These are phyloP conservation scores for Pleurotus tuoliensis DNA, from an alignment of 768 basidiomycete genomes.

Conservation along the genomic window DNA sequence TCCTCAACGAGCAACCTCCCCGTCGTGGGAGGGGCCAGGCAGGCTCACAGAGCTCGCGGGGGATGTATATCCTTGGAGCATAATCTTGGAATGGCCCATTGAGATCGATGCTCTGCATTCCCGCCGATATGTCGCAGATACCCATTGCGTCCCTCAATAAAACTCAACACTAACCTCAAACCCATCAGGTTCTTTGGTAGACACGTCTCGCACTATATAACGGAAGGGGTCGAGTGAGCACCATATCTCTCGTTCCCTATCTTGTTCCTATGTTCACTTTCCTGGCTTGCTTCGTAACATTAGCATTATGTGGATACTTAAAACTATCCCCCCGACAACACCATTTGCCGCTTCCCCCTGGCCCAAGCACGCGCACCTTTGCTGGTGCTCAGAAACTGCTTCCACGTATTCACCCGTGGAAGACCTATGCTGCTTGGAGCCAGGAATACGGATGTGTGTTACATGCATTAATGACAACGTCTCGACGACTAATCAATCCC, in stretches of 20 bases:
- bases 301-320: not conserved
- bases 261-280: not conserved
- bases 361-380: conserved; percentile 19
- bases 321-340: not conserved
- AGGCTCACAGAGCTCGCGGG: not conserved
- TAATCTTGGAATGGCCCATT: not conserved
- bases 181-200: not conserved
- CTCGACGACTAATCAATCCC: not conserved
- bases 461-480: not conserved
- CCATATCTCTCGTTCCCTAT: not conserved
- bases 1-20: not conserved
- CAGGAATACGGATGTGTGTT: conserved; percentile 17
- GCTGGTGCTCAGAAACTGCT: conserved; percentile 20
- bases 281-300: not conserved
- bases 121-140: not conserved
- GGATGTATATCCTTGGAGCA: not conserved
- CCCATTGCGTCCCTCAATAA: not conserved
- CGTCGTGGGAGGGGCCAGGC: not conserved
- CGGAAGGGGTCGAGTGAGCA: not conserved
- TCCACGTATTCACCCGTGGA: conserved; percentile 22
- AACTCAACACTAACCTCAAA: not conserved
- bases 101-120: not conserved
- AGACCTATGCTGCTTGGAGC: conserved; percentile 22
- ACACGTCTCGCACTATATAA: not conserved
- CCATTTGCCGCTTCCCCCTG: conserved; percentile 21